Evolutionary conservation across 1,139 yeast genomes (phyloP).

Genomic region (Hansenula anomala): DNA sequence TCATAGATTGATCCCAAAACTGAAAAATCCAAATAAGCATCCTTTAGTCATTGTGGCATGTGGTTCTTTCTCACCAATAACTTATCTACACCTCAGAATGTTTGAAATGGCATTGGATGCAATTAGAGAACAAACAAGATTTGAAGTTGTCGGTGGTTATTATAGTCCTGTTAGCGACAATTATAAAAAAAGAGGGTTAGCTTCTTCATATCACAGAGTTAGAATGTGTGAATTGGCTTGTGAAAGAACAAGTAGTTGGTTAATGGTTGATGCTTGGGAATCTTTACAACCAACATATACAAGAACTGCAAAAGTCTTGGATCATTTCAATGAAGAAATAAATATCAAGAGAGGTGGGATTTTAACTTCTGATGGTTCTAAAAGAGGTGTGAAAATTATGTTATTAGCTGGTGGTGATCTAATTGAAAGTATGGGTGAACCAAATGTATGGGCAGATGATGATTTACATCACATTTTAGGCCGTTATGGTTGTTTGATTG

Average conservation of each 20-base stretch:
- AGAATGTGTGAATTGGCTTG: constrained; percentile 98
- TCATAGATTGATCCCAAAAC: constrained; percentile 70
- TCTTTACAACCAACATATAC: constrained; percentile 87
- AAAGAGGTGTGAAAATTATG: constrained; percentile 91
- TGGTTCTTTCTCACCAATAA: constrained; percentile 94
- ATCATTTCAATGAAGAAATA: constrained; percentile 93
- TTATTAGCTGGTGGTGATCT: constrained; percentile 95
- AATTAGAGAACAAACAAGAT: constrained; percentile 86
- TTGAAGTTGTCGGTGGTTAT: constrained; percentile 95
- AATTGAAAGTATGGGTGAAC: constrained; percentile 99
- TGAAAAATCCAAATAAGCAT: constrained; percentile 71
- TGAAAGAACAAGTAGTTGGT: constrained; percentile 94
- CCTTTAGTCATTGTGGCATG: constrained; percentile 96
- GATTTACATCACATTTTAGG: constrained; percentile 95
- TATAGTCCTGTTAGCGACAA: constrained; percentile 97
- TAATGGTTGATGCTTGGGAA: constrained; percentile 99
- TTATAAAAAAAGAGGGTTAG: constrained; percentile 90
- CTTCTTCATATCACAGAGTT: constrained; percentile 83
- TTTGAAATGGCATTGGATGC: constrained; percentile 98
- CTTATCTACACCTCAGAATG: constrained; percentile 92
- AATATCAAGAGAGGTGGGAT: constrained; percentile 88
- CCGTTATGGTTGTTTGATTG: constrained; percentile 91
- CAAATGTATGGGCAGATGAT: constrained; percentile 97
- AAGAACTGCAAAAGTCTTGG: constrained; percentile 91
- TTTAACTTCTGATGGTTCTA: constrained; percentile 64